Percentiles rank a stretch among this genome's conserved stretches.
phyloP scores from a whole-genome alignment of 768 basidiomycete species.

The Inosperma sp. region DNA sequence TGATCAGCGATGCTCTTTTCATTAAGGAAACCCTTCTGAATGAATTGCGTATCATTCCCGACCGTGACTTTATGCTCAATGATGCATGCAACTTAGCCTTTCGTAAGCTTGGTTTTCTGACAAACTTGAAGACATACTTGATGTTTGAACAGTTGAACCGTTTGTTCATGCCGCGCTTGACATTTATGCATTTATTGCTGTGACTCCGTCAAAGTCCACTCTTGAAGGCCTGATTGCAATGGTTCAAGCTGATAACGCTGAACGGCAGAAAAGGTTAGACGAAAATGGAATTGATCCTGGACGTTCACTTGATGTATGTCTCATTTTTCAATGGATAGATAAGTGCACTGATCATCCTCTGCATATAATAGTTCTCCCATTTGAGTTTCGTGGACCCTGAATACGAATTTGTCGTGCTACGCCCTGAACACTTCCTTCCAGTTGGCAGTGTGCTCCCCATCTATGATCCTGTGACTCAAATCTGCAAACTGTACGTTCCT shows the following conservation, averaged over 20 bases:
- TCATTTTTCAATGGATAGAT: neutral
- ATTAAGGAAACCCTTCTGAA: conserved; percentile 7
- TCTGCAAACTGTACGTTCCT: conserved; percentile 8
- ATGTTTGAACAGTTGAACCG: conserved; percentile 14
- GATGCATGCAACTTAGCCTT: conserved; percentile 17
- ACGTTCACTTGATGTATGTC: neutral
- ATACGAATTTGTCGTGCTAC: conserved; percentile 17
- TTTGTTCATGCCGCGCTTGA: conserved; percentile 15
- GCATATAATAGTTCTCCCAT: conserved; percentile 10
- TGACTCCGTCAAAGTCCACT: conserved; percentile 13
- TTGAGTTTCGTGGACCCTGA: conserved; percentile 14
- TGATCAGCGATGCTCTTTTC: conserved; percentile 9
- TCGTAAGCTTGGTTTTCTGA: conserved; percentile 13
- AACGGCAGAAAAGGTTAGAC: neutral
- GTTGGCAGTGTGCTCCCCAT: conserved; percentile 14
- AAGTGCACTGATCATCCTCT: neutral
- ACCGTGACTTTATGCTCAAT: conserved; percentile 12
- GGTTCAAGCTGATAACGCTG: conserved; percentile 15
- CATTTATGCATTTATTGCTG: conserved; percentile 13
- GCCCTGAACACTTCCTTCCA: conserved; percentile 22
- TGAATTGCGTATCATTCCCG: conserved; percentile 9
- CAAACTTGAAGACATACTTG: conserved; percentile 1
- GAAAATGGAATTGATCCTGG: neutral
- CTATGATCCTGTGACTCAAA: conserved; percentile 6
- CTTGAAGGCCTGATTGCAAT: conserved; percentile 12